Percentiles rank a stretch among this genome's conserved stretches.
Evolutionary conservation across 495 filamentous ascomycete species (phyloP).

Genomic region (Penicillium turbatum): DNA sequence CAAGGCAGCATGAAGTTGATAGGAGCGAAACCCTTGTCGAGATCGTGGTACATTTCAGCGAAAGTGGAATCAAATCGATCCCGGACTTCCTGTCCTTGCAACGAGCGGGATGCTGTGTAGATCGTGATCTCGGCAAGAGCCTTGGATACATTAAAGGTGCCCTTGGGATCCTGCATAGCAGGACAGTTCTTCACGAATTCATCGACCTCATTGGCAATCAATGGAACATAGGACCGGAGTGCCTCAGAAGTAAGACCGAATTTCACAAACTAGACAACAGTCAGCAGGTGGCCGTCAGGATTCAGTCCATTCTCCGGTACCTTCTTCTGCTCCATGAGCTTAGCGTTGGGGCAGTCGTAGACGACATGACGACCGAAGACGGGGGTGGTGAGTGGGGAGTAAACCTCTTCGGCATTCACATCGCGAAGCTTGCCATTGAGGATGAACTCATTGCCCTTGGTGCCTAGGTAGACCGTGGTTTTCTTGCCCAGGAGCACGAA

Average conservation of each 20-base stretch:
- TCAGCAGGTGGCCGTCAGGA: constrained; percentile 5
- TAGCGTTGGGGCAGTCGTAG: constrained; percentile 62
- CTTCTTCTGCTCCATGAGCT: constrained; percentile 69
- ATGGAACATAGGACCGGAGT: constrained; percentile 56
- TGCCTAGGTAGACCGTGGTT: constrained; percentile 57
- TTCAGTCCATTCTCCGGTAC: constrained; percentile 23
- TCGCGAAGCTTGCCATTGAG: constrained; percentile 59
- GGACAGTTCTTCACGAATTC: constrained; percentile 46
- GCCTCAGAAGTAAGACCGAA: constrained; percentile 59
- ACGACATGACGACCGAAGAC: constrained; percentile 62
- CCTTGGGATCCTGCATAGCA: constrained; percentile 41
- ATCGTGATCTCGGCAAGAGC: constrained; percentile 60
- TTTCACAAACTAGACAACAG: constrained; percentile 54
- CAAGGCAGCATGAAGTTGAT: constrained; percentile 65
- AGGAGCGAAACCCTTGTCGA: constrained; percentile 61
- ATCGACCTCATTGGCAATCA: constrained; percentile 52
- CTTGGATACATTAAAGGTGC: constrained; percentile 51
- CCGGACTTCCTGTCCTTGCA: constrained; percentile 63
- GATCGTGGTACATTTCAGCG: constrained; percentile 60
- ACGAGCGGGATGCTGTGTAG: constrained; percentile 61
- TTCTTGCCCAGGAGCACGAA: constrained; percentile 62
- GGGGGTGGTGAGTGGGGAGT: constrained; percentile 56
- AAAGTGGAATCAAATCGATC: constrained; percentile 57
- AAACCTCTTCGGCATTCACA: constrained; percentile 62
- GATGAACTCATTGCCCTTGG: constrained; percentile 60